phyloP scores from a whole-genome alignment of 2,329 filamentous ascomycete genomes.

The Ophiostoma angusticollis region DNA sequence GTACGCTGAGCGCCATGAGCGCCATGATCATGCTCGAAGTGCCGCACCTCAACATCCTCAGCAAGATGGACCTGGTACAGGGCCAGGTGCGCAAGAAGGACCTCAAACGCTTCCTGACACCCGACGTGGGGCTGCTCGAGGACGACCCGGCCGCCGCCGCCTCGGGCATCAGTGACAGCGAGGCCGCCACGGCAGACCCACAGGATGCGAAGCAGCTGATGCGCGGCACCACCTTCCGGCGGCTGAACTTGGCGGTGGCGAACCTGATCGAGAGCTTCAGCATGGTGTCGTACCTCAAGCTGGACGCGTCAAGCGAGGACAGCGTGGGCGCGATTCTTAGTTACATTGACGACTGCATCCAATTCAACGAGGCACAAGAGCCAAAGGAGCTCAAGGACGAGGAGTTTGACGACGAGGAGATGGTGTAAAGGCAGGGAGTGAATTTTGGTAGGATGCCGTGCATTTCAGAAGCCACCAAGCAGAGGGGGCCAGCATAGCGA shows the following conservation, averaged over 20 bases:
- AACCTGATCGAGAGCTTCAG: constrained; percentile 92
- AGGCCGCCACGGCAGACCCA: constrained; percentile 34
- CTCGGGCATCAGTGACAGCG: neutral
- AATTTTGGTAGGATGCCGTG: neutral
- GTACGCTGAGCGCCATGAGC: constrained; percentile 91
- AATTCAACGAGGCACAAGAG: constrained; percentile 87
- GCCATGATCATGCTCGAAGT: constrained; percentile 98
- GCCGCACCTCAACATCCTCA: constrained; percentile 89
- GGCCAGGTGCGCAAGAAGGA: constrained; percentile 79
- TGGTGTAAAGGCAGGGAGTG: constrained; percentile 1
- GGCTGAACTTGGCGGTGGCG: constrained; percentile 77
- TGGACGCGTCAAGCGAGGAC: constrained; percentile 84
- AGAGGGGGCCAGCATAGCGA: constrained; percentile 26
- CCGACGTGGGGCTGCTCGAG: constrained; percentile 70
- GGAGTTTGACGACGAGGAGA: constrained; percentile 33
- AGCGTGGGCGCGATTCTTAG: constrained; percentile 75
- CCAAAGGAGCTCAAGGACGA: constrained; percentile 67
- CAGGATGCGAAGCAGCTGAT: constrained; percentile 57
- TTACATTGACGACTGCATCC: constrained; percentile 89
- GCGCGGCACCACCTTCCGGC: constrained; percentile 68
- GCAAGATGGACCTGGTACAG: constrained; percentile 95
- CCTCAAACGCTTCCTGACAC: constrained; percentile 78
- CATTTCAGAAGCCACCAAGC: constrained; percentile 4
- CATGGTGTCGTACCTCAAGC: constrained; percentile 89
- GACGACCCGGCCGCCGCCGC: constrained; percentile 51